A percentile compares a stretch with the other conserved stretches of the same genome.
These are phyloP conservation scores for Xerocomus nothofagi DNA, from an alignment of 1,284 basidiomycete genomes.

Conservation along the genomic window DNA sequence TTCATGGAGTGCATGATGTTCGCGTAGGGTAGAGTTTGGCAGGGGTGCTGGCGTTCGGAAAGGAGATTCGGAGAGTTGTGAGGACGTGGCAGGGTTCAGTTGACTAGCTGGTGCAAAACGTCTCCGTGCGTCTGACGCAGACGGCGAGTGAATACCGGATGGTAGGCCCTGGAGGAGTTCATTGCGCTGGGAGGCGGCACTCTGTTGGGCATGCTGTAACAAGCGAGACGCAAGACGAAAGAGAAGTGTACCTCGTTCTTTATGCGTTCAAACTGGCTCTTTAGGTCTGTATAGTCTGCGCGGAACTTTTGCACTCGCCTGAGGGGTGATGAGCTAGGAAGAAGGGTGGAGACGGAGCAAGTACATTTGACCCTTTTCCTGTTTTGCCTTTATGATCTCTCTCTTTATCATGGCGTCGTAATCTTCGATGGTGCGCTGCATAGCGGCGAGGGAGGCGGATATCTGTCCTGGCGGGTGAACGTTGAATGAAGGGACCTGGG, in stretches of 20 bases:
- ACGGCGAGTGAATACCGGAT: slow-evolving; percentile 46
- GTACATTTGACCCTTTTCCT: slow-evolving; percentile 91
- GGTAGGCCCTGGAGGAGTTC: slow-evolving; percentile 58
- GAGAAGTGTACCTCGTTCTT: slow-evolving; percentile 48
- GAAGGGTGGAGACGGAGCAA: slow-evolving; percentile 24
- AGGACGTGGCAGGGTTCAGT: slow-evolving; percentile 29
- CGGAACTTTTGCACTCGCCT: slow-evolving; percentile 86
- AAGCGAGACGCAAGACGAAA: neutral
- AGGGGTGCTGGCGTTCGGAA: slow-evolving; percentile 62
- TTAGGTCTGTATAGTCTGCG: slow-evolving; percentile 70
- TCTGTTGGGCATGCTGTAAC: slow-evolving; percentile 39
- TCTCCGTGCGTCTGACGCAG: slow-evolving; percentile 53
- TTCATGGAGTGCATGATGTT: slow-evolving; percentile 80
- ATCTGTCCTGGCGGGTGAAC: slow-evolving; percentile 80
- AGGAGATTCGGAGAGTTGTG: slow-evolving; percentile 67
- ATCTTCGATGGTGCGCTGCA: slow-evolving; percentile 91
- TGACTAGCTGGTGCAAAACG: slow-evolving; percentile 51
- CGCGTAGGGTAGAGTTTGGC: slow-evolving; percentile 56
- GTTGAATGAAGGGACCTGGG: slow-evolving; percentile 5
- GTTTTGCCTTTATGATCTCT: slow-evolving; percentile 91
- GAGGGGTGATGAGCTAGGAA: slow-evolving; percentile 8
- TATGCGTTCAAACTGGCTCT: slow-evolving; percentile 66
- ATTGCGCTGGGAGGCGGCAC: slow-evolving; percentile 53
- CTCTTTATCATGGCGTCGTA: slow-evolving; percentile 94
- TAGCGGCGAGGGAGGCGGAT: slow-evolving; percentile 88